Percentiles rank a stretch among this genome's conserved stretches.
These are phyloP conservation scores for Ustilago sp. DNA, from an alignment of 1,284 basidiomycete species.

Conservation along the genomic window DNA sequence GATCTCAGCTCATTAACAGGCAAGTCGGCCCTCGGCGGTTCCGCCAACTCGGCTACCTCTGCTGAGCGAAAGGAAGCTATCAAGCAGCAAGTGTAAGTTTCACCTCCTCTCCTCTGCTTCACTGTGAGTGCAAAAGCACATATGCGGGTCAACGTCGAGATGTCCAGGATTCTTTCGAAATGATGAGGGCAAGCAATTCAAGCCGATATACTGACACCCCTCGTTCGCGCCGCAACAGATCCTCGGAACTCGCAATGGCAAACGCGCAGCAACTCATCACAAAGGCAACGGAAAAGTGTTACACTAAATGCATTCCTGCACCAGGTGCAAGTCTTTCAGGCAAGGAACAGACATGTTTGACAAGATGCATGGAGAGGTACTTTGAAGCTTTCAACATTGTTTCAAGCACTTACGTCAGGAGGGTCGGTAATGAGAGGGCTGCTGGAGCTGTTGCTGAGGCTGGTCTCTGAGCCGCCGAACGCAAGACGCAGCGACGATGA, in stretches of 20 bases:
- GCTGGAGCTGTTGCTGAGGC: slow-evolving; percentile 49
- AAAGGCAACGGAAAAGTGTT: slow-evolving; percentile 68
- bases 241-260: slow-evolving; percentile 60
- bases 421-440: slow-evolving; percentile 57
- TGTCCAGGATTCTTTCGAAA: not conserved
- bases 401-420: slow-evolving; percentile 58
- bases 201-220: not conserved
- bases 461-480: slow-evolving; percentile 21
- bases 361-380: slow-evolving; percentile 67
- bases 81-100: slow-evolving; percentile 63
- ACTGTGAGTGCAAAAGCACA: not conserved
- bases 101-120: not conserved
- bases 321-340: slow-evolving; percentile 58
- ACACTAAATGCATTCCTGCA: slow-evolving; percentile 62
- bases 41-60: slow-evolving; percentile 32
- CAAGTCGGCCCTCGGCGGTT: slow-evolving; percentile 15
- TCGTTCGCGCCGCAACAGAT: slow-evolving; percentile 3
- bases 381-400: slow-evolving; percentile 68
- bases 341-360: slow-evolving; percentile 66
- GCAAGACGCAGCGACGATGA: too few relatives aligned
- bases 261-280: slow-evolving; percentile 67
- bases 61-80: slow-evolving; percentile 65
- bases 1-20: slow-evolving; percentile 56
- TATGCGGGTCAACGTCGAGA: not conserved
- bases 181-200: not conserved